Evolutionary conservation across 306 rosid genomes (phyloP), one percentile per base, ranked within the genome.

Genomic region (Dalbergia cochinchinensis): DNA sequence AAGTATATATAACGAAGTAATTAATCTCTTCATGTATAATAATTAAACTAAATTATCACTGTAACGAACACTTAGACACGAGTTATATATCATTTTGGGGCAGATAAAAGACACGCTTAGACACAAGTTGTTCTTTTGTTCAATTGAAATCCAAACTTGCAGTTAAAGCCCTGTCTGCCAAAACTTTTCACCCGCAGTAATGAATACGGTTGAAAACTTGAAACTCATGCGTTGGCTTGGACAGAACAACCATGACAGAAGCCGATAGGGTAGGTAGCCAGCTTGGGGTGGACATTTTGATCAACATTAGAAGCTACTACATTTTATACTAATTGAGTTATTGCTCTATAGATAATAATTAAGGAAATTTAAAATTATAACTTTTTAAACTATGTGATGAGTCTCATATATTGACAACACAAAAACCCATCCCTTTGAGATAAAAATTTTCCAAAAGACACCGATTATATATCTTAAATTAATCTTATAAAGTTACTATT

Each of bases 161-260:
- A 76, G 60, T 68, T 47, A 78, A 64, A 67, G 65, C 31, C 12
- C 16, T 75, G 81, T 75, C 60, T 19, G 50, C 50, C 13, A 9
- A 39, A 75, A n/a, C 65, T 57, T 74, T 74, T 26, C 74, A 61
- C 20, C 72, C 31, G 31, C 31, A 26, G 54, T 53, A 26, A 59
- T 79, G 34, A 61, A 67, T 73, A 48, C 16, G 37, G 42, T 57
- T 58, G 42, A 73, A 79, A 69, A 78, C 63, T 79, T 51, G 57
- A 44, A 69, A 53, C 70, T 41, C 68, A 75, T 80, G 79, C 74
- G 65, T 80, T 73, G 74, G 62, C 53, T 80, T 73, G 31, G 26
- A 72, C 53, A 11, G 45, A 60, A 11, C 45, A 42, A 74, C 48
- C 57, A 57, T 73, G 11, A 58, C 55, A 6, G 41, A 57, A 8